Base-by-base conservation (phyloP, 2,329 filamentous ascomycete species). In the Microsporum audouinii region DNA sequence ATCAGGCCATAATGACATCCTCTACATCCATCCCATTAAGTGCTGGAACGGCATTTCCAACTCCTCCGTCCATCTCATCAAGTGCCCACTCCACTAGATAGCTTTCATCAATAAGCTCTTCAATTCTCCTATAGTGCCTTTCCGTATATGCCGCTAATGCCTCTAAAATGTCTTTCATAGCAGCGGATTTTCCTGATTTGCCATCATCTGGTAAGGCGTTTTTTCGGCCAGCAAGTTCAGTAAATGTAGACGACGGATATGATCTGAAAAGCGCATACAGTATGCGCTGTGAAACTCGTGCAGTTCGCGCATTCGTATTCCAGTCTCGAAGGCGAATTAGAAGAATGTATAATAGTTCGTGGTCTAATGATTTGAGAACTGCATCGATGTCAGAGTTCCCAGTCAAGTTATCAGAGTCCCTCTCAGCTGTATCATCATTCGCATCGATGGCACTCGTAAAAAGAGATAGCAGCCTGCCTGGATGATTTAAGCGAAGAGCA, bases 251-350 rank as follows among this genome's bases (percentile, higher is more conserved):
- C 1, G 89, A 88, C 1, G 91, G 88, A 69, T 96, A 95, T 62
- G 85, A 88, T 65, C 85, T 84, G 58, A 96, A 84, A 5, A 99
- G 71, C 1, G 88, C 84, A 78, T 85, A 88, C 5, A 99, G 77
- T 12, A 99, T 86, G 38, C 87, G 84, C 75, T 99, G 94, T 0
- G 94, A 88, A 0, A 97, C 85, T 3, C 86, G 82, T 0, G 91
- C 87, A 2, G 90, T 95, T 63, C 89, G 83, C 0, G 90, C 91
- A 68, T 97, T 97, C 3, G 94, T 95, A 72, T 99, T 99, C 94
- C 94, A 99, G 75, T 99, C 94, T 53, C 95, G 83, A 51, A 96
- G 76, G 62, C 94, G 82, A 41, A 92, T 79, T 0, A 99, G 81
- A 12, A 99, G 81, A 5, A 84, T 79, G 74, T 89, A 95, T 12